Percentiles rank a stretch among this genome's conserved stretches.
Evolutionary conservation across 768 basidiomycete species (phyloP).

Genomic region (Russula foetens): DNA sequence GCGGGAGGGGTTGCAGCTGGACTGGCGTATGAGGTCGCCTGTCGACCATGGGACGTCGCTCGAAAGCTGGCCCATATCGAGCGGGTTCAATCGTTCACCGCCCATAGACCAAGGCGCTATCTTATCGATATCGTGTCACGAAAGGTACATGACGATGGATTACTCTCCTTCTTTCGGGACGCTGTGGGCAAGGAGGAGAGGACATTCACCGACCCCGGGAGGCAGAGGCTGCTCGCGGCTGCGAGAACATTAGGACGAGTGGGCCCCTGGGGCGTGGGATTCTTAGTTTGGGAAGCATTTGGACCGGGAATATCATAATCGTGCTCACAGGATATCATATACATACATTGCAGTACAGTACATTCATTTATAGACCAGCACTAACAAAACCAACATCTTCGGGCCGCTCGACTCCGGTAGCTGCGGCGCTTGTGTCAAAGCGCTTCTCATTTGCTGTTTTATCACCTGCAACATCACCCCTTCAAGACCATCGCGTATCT

Average conservation of each 20-base stretch:
- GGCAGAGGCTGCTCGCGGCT: slow-evolving; percentile 29
- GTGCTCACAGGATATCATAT: no score
- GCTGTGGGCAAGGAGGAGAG: neutral
- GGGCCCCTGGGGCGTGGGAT: slow-evolving; percentile 79
- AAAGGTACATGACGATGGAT: slow-evolving; percentile 40
- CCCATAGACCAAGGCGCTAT: slow-evolving; percentile 20
- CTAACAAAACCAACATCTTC: neutral
- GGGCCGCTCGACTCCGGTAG: neutral
- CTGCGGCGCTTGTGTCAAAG: no score
- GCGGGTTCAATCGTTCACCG: slow-evolving; percentile 19
- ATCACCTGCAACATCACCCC: neutral
- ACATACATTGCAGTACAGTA: neutral
- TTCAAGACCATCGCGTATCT: neutral
- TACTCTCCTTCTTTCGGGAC: slow-evolving; percentile 42
- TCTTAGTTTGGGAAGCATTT: slow-evolving; percentile 70
- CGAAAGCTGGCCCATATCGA: slow-evolving; percentile 43
- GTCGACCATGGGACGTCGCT: slow-evolving; percentile 64
- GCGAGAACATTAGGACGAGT: slow-evolving; percentile 60
- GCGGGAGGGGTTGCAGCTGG: slow-evolving; percentile 74
- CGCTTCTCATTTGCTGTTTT: neutral
- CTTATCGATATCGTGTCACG: slow-evolving; percentile 19
- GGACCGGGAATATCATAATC: slow-evolving; percentile 31
- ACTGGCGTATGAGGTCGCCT: slow-evolving; percentile 56
- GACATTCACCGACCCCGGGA: slow-evolving; percentile 3
- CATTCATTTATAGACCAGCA: neutral